These are phyloP conservation scores for Prunus salicina DNA, from an alignment of 306 rosid species.

Conservation along the genomic window DNA sequence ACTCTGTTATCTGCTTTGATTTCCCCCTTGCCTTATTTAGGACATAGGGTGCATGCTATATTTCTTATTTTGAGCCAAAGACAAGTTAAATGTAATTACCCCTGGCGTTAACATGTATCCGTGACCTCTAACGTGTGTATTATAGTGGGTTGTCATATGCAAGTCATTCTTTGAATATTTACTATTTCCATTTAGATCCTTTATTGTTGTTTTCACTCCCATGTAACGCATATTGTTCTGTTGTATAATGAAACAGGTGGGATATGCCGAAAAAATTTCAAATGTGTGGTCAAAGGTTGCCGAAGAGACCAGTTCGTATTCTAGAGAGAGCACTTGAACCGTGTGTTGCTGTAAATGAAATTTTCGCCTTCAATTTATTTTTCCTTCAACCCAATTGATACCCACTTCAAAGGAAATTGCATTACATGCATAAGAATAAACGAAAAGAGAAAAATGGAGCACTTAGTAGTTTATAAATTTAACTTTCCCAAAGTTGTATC, in stretches of 20 bases:
- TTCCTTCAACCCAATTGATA: conserved; percentile 16
- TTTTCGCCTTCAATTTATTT: conserved; percentile 7
- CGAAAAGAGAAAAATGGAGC: conserved; percentile 1
- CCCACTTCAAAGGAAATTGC: conserved; percentile 17
- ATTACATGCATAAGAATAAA: conserved; percentile 30
- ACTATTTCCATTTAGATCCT: background rate
- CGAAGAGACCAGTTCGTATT: conserved; percentile 71
- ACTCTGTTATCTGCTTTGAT: background rate
- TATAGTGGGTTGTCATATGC: background rate
- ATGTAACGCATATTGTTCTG: background rate
- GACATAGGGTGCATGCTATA: background rate
- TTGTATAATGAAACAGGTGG: conserved; percentile 48
- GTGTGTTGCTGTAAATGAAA: conserved; percentile 33
- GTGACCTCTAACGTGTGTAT: background rate
- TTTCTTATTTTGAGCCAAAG: background rate
- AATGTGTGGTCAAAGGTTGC: conserved; percentile 85
- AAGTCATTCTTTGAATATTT: background rate
- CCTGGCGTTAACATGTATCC: background rate
- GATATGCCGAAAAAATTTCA: conserved; percentile 93
- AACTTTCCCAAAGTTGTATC: conserved; percentile 23
- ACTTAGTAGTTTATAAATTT: conserved; percentile 18
- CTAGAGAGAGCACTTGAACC: conserved; percentile 51
- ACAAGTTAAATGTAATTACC: background rate
- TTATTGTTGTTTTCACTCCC: background rate
- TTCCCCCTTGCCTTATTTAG: background rate